A percentile compares a stretch with the other conserved stretches of the same genome.
Evolutionary conservation across 805 yeast species (phyloP).

Genomic region (Saccharomycopsis fodiens): DNA sequence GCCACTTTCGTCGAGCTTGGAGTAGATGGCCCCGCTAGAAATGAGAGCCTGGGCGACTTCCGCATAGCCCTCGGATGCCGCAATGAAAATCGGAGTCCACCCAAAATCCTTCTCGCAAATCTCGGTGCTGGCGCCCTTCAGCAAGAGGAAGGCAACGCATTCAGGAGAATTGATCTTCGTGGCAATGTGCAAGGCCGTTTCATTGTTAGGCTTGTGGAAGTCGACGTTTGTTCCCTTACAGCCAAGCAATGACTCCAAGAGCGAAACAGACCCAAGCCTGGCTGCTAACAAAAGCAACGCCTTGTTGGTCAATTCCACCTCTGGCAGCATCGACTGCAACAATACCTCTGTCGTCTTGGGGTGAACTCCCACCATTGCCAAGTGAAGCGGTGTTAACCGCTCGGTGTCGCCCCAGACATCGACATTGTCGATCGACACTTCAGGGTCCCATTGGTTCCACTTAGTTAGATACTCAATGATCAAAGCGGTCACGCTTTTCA

Average conservation of each 20-base stretch:
- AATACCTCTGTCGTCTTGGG: slow-evolving; percentile 64
- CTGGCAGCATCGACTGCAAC: slow-evolving; percentile 36
- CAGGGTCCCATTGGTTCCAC: slow-evolving; percentile 52
- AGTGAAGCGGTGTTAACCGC: slow-evolving; percentile 69
- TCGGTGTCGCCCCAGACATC: slow-evolving; percentile 66
- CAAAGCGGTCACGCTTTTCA: slow-evolving; percentile 51
- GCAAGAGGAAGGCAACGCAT: slow-evolving; percentile 48
- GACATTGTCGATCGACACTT: slow-evolving; percentile 47
- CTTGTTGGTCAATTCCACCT: slow-evolving; percentile 39
- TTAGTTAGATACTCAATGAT: slow-evolving; percentile 47
- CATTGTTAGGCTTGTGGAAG: slow-evolving; percentile 56
- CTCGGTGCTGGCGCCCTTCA: slow-evolving; percentile 63
- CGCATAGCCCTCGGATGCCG: slow-evolving; percentile 75
- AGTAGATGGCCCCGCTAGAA: slow-evolving; percentile 44
- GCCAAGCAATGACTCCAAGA: slow-evolving; percentile 45
- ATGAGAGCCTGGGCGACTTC: slow-evolving; percentile 51
- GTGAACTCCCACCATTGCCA: slow-evolving; percentile 77
- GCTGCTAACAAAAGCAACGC: slow-evolving; percentile 52
- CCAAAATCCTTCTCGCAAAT: slow-evolving; percentile 72
- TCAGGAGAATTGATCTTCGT: slow-evolving; percentile 51
- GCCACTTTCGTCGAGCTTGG: slow-evolving; percentile 70
- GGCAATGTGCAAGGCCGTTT: slow-evolving; percentile 80
- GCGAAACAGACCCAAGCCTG: slow-evolving; percentile 50
- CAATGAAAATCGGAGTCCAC: slow-evolving; percentile 90
- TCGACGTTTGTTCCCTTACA: slow-evolving; percentile 58